phyloP scores from a whole-genome alignment of 495 filamentous ascomycete species.

The Aspergillus ellipticus region DNA sequence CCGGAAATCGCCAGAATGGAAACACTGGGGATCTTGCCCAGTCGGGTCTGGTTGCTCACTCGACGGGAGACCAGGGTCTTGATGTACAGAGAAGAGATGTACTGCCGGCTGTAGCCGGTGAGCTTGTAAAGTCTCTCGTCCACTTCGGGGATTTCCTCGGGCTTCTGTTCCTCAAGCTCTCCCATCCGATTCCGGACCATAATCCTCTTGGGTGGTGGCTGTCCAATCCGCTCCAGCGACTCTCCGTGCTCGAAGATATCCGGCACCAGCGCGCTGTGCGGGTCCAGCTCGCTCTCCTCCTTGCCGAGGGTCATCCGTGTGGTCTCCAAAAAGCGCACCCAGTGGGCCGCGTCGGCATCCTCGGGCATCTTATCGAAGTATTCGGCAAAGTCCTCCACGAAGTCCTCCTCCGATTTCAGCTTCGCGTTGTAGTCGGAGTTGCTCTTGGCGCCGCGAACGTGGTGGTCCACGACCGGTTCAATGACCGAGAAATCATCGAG shows the following conservation, averaged over 20 bases:
- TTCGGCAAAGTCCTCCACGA: slow-evolving; percentile 53
- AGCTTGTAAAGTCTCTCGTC: slow-evolving; percentile 59
- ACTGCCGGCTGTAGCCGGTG: slow-evolving; percentile 59
- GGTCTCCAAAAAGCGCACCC: slow-evolving; percentile 43
- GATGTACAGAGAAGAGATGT: slow-evolving; percentile 52
- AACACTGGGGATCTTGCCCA: slow-evolving; percentile 78
- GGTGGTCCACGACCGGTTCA: slow-evolving; percentile 70
- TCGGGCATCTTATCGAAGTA: slow-evolving; percentile 52
- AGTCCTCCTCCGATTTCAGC: slow-evolving; percentile 58
- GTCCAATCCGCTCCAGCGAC: slow-evolving; percentile 22
- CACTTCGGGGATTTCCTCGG: slow-evolving; percentile 49
- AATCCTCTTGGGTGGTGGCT: neutral
- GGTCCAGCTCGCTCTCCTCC: slow-evolving; percentile 48
- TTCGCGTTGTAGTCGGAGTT: slow-evolving; percentile 58
- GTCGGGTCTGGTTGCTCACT: slow-evolving; percentile 90
- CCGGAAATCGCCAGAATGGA: slow-evolving; percentile 77
- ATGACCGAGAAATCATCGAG: slow-evolving; percentile 79
- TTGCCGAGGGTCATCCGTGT: slow-evolving; percentile 48
- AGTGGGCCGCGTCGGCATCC: slow-evolving; percentile 39
- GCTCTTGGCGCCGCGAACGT: slow-evolving; percentile 48
- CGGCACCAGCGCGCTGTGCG: slow-evolving; percentile 41
- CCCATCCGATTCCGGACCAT: neutral
- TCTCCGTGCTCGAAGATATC: slow-evolving; percentile 49
- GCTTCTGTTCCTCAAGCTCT: neutral
- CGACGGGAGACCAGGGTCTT: slow-evolving; percentile 67